Percentiles rank a stretch among this genome's conserved stretches.
phyloP scores from a whole-genome alignment of 2,329 filamentous ascomycete genomes.

The Neoscytalidium dimidiatum region DNA sequence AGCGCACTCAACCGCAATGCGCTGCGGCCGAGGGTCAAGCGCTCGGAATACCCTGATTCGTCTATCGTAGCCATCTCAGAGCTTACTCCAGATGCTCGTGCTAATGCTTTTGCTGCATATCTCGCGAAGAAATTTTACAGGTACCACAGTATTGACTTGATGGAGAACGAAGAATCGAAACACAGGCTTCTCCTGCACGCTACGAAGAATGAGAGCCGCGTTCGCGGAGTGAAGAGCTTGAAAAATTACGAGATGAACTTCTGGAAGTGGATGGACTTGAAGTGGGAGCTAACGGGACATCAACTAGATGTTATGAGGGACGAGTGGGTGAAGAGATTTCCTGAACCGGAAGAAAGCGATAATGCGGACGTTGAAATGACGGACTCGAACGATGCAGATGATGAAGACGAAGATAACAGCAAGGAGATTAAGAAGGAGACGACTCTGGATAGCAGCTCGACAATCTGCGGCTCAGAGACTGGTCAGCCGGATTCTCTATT shows the following conservation, averaged over 20 bases:
- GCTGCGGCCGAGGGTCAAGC: not conserved
- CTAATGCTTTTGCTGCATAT: not conserved
- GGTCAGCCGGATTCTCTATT: too few species aligned
- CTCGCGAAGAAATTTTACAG: not conserved
- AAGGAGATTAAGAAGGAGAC: not conserved
- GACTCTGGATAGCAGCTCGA: not conserved
- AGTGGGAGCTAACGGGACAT: not conserved
- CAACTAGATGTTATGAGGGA: not conserved
- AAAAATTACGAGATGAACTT: not conserved
- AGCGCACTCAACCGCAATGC: not conserved
- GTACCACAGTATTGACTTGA: not conserved
- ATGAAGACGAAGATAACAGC: not conserved
- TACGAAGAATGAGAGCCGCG: not conserved
- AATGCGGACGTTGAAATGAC: not conserved
- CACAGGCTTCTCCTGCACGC: not conserved
- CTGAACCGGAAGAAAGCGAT: not conserved
- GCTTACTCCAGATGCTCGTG: not conserved
- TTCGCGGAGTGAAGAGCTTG: not conserved
- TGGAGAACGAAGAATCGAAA: not conserved
- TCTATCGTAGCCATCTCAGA: not conserved
- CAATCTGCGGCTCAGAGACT: too few species aligned
- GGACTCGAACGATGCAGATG: not conserved
- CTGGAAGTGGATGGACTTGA: not conserved
- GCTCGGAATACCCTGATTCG: not conserved
- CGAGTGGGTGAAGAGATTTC: not conserved